phyloP scores from a whole-genome alignment of 345 rosid species.

The Heritiera fomes region DNA sequence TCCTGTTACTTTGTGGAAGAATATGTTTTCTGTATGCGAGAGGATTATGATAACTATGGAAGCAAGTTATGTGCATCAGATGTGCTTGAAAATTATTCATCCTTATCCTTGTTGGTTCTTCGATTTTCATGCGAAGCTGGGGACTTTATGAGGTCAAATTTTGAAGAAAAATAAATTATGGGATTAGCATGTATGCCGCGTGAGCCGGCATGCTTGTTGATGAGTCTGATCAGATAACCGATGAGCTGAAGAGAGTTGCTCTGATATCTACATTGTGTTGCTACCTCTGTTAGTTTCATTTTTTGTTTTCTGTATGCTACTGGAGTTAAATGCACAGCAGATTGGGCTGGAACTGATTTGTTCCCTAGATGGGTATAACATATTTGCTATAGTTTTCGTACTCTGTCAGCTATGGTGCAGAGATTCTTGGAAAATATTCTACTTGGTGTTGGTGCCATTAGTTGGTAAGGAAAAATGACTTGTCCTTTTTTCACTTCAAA shows the following conservation, averaged over 20 bases:
- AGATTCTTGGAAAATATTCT: conserved; percentile 70
- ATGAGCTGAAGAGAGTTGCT: conserved; percentile 35
- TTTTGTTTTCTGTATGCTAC: conserved; percentile 33
- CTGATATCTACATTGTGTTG: conserved; percentile 26
- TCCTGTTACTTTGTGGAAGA: neutral
- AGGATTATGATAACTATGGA: neutral
- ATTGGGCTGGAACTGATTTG: conserved; percentile 56
- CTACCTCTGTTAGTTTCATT: conserved; percentile 35
- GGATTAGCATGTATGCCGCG: conserved; percentile 31
- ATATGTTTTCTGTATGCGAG: neutral
- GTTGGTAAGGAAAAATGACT: conserved; percentile 72
- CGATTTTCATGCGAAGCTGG: neutral
- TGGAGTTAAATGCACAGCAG: conserved; percentile 61
- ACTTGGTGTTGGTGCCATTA: conserved; percentile 61
- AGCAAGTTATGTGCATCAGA: neutral
- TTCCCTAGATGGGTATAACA: conserved; percentile 55
- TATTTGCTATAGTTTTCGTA: conserved; percentile 55
- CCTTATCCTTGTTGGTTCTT: neutral
- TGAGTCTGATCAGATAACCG: conserved; percentile 37
- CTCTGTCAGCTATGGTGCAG: conserved; percentile 68
- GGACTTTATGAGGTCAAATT: neutral
- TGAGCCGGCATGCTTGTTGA: conserved; percentile 36
- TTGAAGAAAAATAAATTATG: neutral
- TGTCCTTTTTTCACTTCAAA: conserved; percentile 34
- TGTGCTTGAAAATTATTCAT: neutral